phyloP scores from a whole-genome alignment of 2,329 filamentous ascomycete genomes.

The Trichoderma arundinaceum region DNA sequence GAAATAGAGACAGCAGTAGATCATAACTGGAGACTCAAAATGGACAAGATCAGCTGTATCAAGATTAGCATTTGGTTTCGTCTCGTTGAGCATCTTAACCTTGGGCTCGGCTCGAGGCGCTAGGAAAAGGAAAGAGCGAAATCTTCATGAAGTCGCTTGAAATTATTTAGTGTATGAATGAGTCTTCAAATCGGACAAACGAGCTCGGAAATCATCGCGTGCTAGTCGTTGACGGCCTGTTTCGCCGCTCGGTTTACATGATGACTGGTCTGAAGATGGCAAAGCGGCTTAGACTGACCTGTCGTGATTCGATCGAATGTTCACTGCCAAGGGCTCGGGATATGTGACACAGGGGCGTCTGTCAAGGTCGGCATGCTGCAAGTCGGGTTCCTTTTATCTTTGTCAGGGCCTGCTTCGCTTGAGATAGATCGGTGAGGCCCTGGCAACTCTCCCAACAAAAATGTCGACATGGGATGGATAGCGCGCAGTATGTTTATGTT shows the following conservation, averaged over 20 bases:
- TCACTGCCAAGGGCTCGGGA: too few relatives aligned
- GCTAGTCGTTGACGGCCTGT: background rate
- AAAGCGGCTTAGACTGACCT: background rate
- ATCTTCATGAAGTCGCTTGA: background rate
- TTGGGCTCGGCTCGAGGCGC: background rate
- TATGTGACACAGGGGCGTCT: too few relatives aligned
- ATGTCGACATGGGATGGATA: too few relatives aligned
- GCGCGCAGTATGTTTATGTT: too few relatives aligned
- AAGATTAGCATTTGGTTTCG: slow-evolving; percentile 2
- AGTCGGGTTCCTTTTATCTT: too few relatives aligned
- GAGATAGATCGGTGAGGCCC: too few relatives aligned
- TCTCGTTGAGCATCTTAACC: background rate
- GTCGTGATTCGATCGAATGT: too few relatives aligned
- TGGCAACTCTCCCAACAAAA: too few relatives aligned
- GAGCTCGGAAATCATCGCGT: background rate
- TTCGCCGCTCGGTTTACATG: background rate
- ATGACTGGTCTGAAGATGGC: background rate
- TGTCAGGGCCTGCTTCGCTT: too few relatives aligned
- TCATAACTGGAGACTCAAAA: background rate
- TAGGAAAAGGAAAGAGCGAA: too few relatives aligned
- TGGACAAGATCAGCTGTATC: background rate
- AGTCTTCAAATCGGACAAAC: background rate
- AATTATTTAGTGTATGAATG: background rate
- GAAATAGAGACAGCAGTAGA: background rate
- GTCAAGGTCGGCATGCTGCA: too few relatives aligned